Conservation (phyloP, 768 basidiomycete species). For the Suillus weaverae region DNA sequence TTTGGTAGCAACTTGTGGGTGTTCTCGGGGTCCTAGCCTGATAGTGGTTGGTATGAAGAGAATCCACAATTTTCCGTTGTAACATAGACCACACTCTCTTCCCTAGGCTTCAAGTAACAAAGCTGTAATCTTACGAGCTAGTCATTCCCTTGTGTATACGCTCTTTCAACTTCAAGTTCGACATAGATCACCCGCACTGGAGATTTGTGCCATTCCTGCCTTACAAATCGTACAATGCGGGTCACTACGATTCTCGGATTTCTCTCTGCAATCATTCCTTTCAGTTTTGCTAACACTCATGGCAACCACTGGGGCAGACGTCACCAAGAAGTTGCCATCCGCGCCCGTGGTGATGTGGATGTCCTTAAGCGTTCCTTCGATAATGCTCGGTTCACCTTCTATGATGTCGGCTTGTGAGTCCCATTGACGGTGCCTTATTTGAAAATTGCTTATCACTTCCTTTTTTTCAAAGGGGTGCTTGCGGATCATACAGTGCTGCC, state of each 20-base stretch:
- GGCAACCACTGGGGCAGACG: constrained; percentile 33
- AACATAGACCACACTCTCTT: not conserved
- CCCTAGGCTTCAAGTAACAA: constrained; percentile 6
- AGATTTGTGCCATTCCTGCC: not conserved
- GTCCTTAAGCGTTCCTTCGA: constrained; percentile 40
- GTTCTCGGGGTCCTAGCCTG: constrained; percentile 3
- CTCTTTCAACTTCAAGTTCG: constrained; percentile 18
- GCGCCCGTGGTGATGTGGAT: constrained; percentile 42
- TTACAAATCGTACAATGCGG: constrained; percentile 10
- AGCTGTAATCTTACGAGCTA: constrained; percentile 17
- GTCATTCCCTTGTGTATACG: constrained; percentile 19
- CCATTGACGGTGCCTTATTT: constrained; percentile 11
- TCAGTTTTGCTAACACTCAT: constrained; percentile 34
- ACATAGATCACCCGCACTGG: constrained; percentile 2
- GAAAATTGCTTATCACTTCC: constrained; percentile 9
- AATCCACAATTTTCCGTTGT: not conserved
- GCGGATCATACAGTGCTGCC: constrained; percentile 41
- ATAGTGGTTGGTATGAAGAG: constrained; percentile 1
- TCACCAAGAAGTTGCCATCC: constrained; percentile 51
- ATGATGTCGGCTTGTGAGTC: constrained; percentile 53
- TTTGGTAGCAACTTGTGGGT: constrained; percentile 10
- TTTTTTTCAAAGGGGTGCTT: constrained; percentile 49
- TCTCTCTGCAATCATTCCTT: constrained; percentile 35
- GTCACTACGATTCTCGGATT: constrained; percentile 33
- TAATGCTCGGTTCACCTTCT: constrained; percentile 52